Evolutionary conservation across 306 rosid species (phyloP).

Genomic region (Leucaena leucocephala): DNA sequence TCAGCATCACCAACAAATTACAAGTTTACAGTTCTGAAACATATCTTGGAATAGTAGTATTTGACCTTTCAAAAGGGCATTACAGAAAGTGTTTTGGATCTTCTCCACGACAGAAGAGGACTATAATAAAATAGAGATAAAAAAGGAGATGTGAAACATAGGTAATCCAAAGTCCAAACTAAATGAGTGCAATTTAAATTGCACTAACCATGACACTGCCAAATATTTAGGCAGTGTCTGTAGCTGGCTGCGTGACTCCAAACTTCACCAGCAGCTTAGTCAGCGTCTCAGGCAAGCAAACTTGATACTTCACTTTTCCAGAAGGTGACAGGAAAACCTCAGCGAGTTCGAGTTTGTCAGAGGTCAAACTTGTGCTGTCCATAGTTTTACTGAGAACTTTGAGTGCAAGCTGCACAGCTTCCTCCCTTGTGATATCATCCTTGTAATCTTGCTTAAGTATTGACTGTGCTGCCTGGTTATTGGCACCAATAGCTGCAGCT

Average conservation of each 20-base stretch:
- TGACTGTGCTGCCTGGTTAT: slow-evolving; percentile 56
- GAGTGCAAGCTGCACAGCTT: slow-evolving; percentile 57
- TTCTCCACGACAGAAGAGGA: background rate
- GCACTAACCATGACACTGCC: background rate
- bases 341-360: slow-evolving; percentile 54
- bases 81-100: background rate
- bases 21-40: slow-evolving; percentile 14
- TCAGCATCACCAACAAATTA: slow-evolving; percentile 29
- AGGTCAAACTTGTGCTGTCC: slow-evolving; percentile 55
- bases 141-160: background rate
- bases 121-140: background rate
- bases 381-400: slow-evolving; percentile 57
- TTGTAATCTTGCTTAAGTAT: slow-evolving; percentile 59
- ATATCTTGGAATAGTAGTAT: background rate
- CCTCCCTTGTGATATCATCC: slow-evolving; percentile 55
- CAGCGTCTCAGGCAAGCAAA: slow-evolving; percentile 50
- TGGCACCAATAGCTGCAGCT: slow-evolving; percentile 58
- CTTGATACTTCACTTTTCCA: slow-evolving; percentile 56
- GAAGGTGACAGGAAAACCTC: slow-evolving; percentile 54
- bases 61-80: background rate
- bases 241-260: slow-evolving; percentile 57
- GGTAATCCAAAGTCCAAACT: background rate
- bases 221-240: slow-evolving; percentile 52
- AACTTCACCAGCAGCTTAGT: slow-evolving; percentile 50
- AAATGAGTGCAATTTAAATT: background rate